Conservation (phyloP, 1,284 basidiomycete species). For the Sutorius eximius region DNA sequence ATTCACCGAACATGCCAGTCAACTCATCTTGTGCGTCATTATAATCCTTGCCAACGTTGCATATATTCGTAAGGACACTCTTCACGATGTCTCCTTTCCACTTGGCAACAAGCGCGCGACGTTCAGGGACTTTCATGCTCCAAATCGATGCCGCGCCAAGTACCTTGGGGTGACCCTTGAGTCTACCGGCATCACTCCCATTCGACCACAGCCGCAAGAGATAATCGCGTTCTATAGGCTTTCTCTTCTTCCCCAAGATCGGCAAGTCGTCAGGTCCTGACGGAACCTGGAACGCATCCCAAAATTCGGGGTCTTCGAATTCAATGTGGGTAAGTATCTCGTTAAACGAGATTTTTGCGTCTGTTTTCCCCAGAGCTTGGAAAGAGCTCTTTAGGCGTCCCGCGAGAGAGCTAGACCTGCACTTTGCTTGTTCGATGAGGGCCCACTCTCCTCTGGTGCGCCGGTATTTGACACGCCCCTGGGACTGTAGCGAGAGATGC, state of each 20-base stretch:
- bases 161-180: conserved; percentile 33
- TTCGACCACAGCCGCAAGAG: conserved; percentile 49
- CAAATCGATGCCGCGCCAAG: conserved; percentile 39
- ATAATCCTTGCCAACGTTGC: conserved; percentile 39
- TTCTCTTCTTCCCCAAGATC: conserved; percentile 41
- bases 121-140: conserved; percentile 39
- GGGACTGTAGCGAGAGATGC: conserved; percentile 27
- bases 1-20: conserved; percentile 39
- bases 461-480: conserved; percentile 14
- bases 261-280: conserved; percentile 41
- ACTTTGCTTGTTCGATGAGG: conserved; percentile 41
- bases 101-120: conserved; percentile 32
- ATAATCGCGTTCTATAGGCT: conserved; percentile 37
- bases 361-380: conserved; percentile 28
- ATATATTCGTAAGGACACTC: conserved; percentile 40
- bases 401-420: conserved; percentile 22
- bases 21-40: conserved; percentile 43
- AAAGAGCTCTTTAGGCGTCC: conserved; percentile 36
- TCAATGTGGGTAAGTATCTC: conserved; percentile 46
- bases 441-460: conserved; percentile 38
- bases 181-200: conserved; percentile 45
- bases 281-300: conserved; percentile 51
- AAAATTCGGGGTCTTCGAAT: conserved; percentile 45
- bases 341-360: conserved; percentile 8
- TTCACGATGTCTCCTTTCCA: conserved; percentile 47